Evolutionary conservation across 1,284 basidiomycete species (phyloP).

Genomic region (Porodaedalea pini): DNA sequence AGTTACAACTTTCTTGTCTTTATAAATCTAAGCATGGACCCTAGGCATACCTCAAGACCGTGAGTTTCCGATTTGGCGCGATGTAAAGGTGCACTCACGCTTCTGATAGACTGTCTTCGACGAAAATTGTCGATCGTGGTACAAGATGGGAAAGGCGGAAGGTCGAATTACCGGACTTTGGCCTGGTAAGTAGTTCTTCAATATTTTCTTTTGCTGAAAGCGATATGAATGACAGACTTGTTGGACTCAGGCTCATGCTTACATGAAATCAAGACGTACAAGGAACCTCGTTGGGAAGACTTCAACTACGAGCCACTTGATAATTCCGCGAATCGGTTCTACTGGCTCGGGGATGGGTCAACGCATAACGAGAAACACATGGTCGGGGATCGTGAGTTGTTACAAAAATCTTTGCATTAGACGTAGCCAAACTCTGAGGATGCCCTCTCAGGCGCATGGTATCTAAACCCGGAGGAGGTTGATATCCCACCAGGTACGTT

Average conservation of each 20-base stretch:
- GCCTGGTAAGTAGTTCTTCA: constrained; percentile 41
- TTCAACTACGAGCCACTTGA: constrained; percentile 51
- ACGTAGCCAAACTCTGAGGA: neutral
- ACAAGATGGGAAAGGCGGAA: constrained; percentile 56
- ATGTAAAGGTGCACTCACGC: neutral
- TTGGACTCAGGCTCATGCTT: constrained; percentile 43
- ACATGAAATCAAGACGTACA: constrained; percentile 46
- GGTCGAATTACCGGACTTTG: constrained; percentile 55
- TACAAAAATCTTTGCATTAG: too few relatives aligned
- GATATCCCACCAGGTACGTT: constrained; percentile 11
- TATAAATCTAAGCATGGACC: neutral
- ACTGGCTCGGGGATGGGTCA: constrained; percentile 58
- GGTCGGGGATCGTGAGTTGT: constrained; percentile 44
- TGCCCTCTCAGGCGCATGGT: constrained; percentile 7
- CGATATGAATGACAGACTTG: neutral
- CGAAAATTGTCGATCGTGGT: constrained; percentile 61
- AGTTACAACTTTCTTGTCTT: neutral
- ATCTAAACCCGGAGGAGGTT: constrained; percentile 4
- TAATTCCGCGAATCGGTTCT: constrained; percentile 43
- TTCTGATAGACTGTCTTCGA: constrained; percentile 49
- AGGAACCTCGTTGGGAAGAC: constrained; percentile 63
- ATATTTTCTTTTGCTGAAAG: neutral
- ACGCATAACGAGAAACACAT: constrained; percentile 42
- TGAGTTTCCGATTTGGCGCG: constrained; percentile 23
- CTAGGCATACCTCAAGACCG: constrained; percentile 46